Evolutionary conservation across 2,329 filamentous ascomycete genomes (phyloP), one percentile per base, ranked within the genome.

Genomic region (Geoglossum cookeanum): DNA sequence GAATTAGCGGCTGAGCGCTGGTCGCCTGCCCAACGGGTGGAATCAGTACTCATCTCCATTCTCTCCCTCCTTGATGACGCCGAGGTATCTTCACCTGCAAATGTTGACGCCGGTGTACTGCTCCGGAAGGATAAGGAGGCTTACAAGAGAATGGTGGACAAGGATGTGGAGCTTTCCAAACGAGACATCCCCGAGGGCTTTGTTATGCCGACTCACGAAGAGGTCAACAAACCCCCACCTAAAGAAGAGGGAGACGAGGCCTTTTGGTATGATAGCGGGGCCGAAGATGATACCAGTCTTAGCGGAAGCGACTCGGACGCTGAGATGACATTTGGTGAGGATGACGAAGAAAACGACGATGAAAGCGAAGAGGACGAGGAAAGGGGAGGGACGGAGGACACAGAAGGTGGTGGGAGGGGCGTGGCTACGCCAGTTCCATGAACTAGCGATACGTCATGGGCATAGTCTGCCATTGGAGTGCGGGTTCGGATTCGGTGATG

Each of bases 1-100:
- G 91, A 97, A 71, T 72, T 79, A 44, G 91, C 92, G 5, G 85
- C 84, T 59, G 92, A 97, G 72, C 85, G 91, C 58, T 98, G 91
- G 91, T 89, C 87, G 4, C 90, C 92, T 0, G 82, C 92, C 3
- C 91, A 97, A 69, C 86, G 90, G 22, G 91, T 94, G 53, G 92
- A 97, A 72, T 94, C 89, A 1, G 90, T 98, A 39, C 78, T 98
- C 17, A 88, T 94, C 60, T 95, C 88, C 7, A 87, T 97, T 17
- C 79, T 97, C 6, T 84, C 92, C 4, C 80, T 98, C 1, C 81
- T 98, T 57, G 92, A 97, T 68, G 88, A 95, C 64, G 88, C 91
- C 13, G 91, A 98, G 70, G 87, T 94, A 65, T 88, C 83, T 63
- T 95, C 89, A 0, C 88, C 92, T 0, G 92, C 91, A 61, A 97